Conservation (phyloP, 208 protist species). For the Leishmania guyanensis region DNA sequence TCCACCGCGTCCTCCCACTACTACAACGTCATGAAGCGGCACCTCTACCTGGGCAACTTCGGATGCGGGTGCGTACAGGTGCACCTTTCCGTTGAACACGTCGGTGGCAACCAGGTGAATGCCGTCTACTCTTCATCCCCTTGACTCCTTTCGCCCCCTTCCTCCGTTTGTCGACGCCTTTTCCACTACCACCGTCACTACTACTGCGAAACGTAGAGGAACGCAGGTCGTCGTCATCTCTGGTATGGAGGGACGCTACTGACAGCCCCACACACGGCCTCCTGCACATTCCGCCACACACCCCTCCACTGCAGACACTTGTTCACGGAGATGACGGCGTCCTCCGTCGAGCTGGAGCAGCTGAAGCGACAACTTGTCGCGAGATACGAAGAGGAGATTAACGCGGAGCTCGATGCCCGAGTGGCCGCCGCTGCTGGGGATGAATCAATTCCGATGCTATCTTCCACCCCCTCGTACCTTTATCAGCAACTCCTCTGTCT, state of each 20-base stretch:
- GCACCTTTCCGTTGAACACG: background rate
- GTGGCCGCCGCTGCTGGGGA: background rate
- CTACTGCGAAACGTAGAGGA: background rate
- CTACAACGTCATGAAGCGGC: background rate
- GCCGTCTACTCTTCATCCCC: background rate
- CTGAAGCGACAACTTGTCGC: conserved; percentile 28
- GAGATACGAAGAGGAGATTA: conserved; percentile 25
- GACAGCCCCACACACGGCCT: background rate
- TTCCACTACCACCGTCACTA: background rate
- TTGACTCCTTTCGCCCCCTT: background rate
- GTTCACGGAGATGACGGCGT: conserved; percentile 5
- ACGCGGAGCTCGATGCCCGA: background rate
- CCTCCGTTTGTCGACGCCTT: background rate
- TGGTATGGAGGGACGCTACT: background rate
- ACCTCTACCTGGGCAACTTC: too few relatives aligned
- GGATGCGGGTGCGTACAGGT: background rate
- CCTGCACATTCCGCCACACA: background rate
- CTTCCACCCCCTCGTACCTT: conserved; percentile 23
- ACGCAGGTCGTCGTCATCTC: background rate
- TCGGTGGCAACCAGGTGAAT: background rate
- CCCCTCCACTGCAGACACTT: background rate
- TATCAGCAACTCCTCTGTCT: conserved; percentile 54
- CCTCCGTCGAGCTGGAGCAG: conserved; percentile 9
- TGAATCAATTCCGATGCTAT: background rate
- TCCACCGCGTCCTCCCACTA: background rate